Conservation (phyloP, 805 yeast species). For the Pichia heedii region DNA sequence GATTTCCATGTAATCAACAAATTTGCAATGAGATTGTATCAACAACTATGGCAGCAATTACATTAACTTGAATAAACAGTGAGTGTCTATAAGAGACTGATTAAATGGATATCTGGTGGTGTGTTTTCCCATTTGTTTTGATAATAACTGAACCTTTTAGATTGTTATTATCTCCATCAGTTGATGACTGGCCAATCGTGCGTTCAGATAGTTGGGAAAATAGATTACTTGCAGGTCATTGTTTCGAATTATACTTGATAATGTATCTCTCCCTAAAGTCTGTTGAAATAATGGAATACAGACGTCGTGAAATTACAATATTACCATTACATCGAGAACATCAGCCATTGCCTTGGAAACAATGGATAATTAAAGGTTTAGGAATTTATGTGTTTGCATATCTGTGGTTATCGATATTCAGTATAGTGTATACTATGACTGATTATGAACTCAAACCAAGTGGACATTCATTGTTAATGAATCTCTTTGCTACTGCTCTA, state of each 20-base stretch:
- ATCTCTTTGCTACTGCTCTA: constrained; percentile 26
- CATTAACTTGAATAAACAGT: neutral
- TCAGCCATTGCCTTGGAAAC: too few species aligned
- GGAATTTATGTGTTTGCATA: too few species aligned
- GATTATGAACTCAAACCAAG: constrained; percentile 35
- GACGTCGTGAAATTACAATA: too few species aligned
- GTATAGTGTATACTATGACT: too few species aligned
- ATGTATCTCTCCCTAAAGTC: too few species aligned
- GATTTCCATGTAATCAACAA: neutral
- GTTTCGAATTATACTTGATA: constrained; percentile 22
- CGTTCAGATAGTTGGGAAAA: constrained; percentile 21
- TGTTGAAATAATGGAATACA: too few species aligned
- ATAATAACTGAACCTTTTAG: constrained; percentile 4
- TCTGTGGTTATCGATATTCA: too few species aligned
- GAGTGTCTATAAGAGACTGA: too few species aligned
- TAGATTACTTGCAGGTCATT: constrained; percentile 21
- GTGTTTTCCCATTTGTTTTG: constrained; percentile 4
- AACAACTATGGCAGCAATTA: neutral
- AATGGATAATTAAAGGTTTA: too few species aligned
- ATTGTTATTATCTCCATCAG: constrained; percentile 7
- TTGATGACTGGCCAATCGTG: constrained; percentile 10
- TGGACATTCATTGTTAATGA: constrained; percentile 33
- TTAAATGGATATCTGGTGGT: too few species aligned
- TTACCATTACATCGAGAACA: too few species aligned
- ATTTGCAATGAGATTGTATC: neutral